Evolutionary conservation across 768 basidiomycete genomes (phyloP).

Genomic region (Naganishia onofrii): DNA sequence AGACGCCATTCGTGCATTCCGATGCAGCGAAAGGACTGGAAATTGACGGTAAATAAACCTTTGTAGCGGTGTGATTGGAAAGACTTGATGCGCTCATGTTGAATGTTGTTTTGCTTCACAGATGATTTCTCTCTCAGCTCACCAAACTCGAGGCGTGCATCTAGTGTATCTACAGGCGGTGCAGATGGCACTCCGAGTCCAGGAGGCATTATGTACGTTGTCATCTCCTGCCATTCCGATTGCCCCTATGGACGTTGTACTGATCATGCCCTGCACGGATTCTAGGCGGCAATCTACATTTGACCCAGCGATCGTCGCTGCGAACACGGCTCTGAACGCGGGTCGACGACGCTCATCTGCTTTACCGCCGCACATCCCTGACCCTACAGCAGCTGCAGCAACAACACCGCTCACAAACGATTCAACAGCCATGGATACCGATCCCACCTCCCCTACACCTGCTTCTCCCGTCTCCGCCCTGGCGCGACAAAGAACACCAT

Average conservation of each 20-base stretch:
- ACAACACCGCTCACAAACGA: conserved; percentile 19
- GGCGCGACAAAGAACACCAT: conserved; percentile 20
- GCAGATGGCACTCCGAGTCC: conserved; percentile 34
- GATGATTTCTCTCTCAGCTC: conserved; percentile 60
- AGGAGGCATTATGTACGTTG: conserved; percentile 53
- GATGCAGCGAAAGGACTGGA: conserved; percentile 60
- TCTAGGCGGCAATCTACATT: conserved; percentile 28
- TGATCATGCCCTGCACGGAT: not conserved
- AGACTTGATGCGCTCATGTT: not conserved
- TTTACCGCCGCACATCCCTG: conserved; percentile 20
- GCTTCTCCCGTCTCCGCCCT: conserved; percentile 33
- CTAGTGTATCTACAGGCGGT: conserved; percentile 65
- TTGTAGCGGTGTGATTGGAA: not conserved
- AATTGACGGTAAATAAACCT: conserved; percentile 40
- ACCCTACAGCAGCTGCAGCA: not conserved
- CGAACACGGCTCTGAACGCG: conserved; percentile 31
- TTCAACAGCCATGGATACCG: not conserved
- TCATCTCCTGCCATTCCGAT: conserved; percentile 15
- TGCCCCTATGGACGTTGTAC: too few relatives aligned
- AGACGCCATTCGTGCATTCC: conserved; percentile 84
- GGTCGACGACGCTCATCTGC: conserved; percentile 3
- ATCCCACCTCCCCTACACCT: conserved; percentile 27
- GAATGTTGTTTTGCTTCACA: not conserved
- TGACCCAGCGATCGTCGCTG: conserved; percentile 30
- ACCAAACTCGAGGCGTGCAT: conserved; percentile 8